Percentiles rank a stretch among this genome's conserved stretches.
Conservation (phyloP, 306 rosid species). For the Hippophae gyantsensis region DNA sequence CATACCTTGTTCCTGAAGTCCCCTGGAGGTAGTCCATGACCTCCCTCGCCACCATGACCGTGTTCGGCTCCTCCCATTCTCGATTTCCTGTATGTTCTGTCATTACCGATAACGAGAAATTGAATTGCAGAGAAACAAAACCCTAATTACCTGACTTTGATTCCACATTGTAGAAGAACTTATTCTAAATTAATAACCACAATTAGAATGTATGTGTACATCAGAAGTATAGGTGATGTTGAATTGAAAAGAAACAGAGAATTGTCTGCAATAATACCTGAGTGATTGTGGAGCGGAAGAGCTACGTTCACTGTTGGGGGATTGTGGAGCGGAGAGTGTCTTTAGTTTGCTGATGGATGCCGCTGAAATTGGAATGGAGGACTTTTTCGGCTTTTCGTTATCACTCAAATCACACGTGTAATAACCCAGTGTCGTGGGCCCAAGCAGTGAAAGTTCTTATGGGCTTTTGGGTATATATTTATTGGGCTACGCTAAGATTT, state of each 20-base stretch:
- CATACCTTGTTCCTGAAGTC: conserved; percentile 90
- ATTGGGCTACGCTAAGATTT: no score
- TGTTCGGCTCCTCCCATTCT: conserved; percentile 69
- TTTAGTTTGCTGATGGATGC: not conserved
- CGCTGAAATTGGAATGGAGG: not conserved
- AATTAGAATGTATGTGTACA: not conserved
- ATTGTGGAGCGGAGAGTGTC: not conserved
- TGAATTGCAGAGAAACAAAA: conserved; percentile 10
- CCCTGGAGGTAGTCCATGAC: conserved; percentile 26
- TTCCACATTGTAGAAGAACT: not conserved
- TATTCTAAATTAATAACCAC: not conserved
- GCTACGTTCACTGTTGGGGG: not conserved
- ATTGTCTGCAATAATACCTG: not conserved
- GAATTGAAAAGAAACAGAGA: not conserved
- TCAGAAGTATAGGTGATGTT: not conserved
- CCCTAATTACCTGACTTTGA: conserved; percentile 21
- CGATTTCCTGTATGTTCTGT: conserved; percentile 9
- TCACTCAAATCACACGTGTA: no score
- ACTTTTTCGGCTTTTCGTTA: not conserved
- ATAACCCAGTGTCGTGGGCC: no score
- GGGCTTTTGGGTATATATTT: no score
- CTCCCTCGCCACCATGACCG: conserved; percentile 40
- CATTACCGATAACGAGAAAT: not conserved
- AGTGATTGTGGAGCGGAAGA: conserved; percentile 1
- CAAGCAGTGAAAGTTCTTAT: no score